Evolutionary conservation across 257 asterid genomes (phyloP), one percentile per base, ranked within the genome.

Genomic region (Oldenlandia corymbosa): DNA sequence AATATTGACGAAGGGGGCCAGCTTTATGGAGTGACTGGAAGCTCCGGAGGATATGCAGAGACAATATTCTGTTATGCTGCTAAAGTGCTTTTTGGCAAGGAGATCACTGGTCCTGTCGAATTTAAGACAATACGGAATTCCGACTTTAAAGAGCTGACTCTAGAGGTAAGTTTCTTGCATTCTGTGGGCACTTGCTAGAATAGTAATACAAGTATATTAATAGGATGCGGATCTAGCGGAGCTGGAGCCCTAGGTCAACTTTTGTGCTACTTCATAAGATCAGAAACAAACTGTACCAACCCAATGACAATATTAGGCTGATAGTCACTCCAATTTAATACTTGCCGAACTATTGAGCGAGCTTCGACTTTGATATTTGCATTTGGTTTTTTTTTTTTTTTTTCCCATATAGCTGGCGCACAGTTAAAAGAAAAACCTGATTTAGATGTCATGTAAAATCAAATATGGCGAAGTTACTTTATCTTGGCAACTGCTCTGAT

Each of bases 21-120:
- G 67, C 86, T 93, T 34, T 84, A 76, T 72, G 95, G 97, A 47
- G 92, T 88, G 43, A 77, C 28, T 28, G 99, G 99, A 62, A 78
- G 96, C 80, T 90, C 99, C 47, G 99, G 99, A 63, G 99, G 99
- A 68, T 93, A 87, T 72, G 96, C 96, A 11, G 99, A 90, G 55
- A 84, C 95, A 34, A 50, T 88, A 75, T 90, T 87, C 67, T 86
- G 95, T 20, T 65, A 85, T 74, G 89, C 96, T 57, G 87, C 97
- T 61, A 88, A 80, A 76, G 65, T 66, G 63, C 80, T 93, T 58
- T 84, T 85, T 60, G 79, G 75, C 48, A 77, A 82, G 84, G 94
- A 83, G 67, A 75, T 85, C 65, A 73, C 60, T 68, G 92, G 97
- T 37, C 87, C 96, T 39, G 81, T 87, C 34, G 86, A 80, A 62